Conservation (phyloP, 148 eudicot species). For the Vaccinium macrocarpon region DNA sequence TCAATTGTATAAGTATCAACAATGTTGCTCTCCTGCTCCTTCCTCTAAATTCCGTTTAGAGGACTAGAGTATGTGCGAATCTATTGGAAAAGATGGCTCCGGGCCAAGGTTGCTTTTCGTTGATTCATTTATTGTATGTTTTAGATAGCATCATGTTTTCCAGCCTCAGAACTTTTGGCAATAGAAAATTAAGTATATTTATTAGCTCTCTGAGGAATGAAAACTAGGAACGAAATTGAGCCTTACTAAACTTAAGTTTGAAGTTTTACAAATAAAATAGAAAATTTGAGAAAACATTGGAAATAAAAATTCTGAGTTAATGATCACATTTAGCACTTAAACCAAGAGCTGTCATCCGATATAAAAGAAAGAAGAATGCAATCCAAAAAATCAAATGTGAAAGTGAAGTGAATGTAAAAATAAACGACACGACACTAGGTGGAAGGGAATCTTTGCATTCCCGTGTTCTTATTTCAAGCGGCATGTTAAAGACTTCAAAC, state of each 20-base stretch:
- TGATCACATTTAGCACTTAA: neutral
- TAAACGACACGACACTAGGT: neutral
- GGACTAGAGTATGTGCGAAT: neutral
- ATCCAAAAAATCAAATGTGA: neutral
- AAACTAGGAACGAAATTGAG: neutral
- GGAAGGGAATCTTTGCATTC: neutral
- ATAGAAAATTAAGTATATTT: neutral
- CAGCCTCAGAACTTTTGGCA: neutral
- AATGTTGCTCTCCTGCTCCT: neutral
- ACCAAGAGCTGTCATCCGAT: neutral
- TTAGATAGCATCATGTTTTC: neutral
- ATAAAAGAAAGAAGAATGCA: neutral
- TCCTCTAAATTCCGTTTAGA: neutral
- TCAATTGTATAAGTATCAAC: neutral
- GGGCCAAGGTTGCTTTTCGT: neutral
- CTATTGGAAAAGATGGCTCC: neutral
- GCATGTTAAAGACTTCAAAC: slow-evolving; percentile 2
- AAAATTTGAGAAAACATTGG: neutral
- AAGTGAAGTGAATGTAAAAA: neutral
- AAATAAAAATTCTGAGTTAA: neutral
- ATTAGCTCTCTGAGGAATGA: neutral
- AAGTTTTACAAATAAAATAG: neutral
- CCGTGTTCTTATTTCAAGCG: neutral
- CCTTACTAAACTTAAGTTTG: neutral
- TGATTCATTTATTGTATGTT: neutral